Base-by-base conservation (phyloP, 1,284 basidiomycete species). In the Naganishia sp. region DNA sequence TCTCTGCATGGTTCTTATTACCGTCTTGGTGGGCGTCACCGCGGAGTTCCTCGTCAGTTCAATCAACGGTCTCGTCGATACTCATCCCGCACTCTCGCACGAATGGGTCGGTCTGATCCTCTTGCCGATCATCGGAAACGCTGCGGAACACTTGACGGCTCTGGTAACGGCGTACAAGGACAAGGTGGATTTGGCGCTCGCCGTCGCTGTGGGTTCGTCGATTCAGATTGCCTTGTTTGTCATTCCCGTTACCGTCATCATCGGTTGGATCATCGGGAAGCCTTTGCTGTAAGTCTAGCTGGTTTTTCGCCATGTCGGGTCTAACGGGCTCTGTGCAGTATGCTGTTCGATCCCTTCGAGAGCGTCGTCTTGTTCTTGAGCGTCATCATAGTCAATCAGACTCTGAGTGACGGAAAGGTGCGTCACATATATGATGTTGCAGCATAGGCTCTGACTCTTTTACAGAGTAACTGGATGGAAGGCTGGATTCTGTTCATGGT, bases 151-250 rank as follows among this genome's bases (percentile, higher is more conserved):
- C 75, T 88, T 88, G 56, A 94, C 92, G 6, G 90, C 92, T 46
- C 89, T 95, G 61, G 89, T 88, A 3, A 90, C 93, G 6, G 90
- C 92, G 0, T 87, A 92, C 69, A 92, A 94, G 80, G 82, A 82
- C 71, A 83, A 83, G 72, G 75, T 83, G 48, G 82, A 82, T 68
- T 76, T 83, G 13, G 79, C 79, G 72, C 82, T 93, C 65, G 87
- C 88, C 57, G 90, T 94, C 46, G 92, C 93, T 10, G 90, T 76
- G 49, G 92, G 92, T n/a, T 92, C 90, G 1, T 91, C 89, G 68
- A 92, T 95, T 70, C 93, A 96, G 87, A 92, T 92, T 67, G 88
- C 90, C 53, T 60, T 79, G 60, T 90, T 94, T 72, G 89, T 92
- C 69, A 88, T 92, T 73, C 90, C 90, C 77, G 87, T 87, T 39